Conservation (phyloP, 2,329 filamentous ascomycete genomes). For the Macrophomina tecta region DNA sequence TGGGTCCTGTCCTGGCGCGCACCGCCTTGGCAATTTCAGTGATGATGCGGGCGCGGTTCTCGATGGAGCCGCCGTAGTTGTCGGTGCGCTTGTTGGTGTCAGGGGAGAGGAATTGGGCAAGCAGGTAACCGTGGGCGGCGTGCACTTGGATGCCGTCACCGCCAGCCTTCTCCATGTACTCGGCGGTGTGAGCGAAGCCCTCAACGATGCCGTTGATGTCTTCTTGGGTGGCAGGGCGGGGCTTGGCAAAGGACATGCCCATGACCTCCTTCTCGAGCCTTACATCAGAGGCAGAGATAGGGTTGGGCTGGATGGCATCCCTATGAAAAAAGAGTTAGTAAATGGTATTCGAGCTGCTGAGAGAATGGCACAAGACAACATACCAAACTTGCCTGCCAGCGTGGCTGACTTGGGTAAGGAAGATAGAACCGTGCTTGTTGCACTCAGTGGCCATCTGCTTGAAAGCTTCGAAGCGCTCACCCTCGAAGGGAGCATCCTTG, state of each 20-base stretch:
- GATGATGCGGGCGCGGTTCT: constrained; percentile 44
- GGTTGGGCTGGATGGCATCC: constrained; percentile 49
- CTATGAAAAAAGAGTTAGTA: constrained; percentile 27
- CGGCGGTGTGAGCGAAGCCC: constrained; percentile 65
- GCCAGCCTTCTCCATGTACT: constrained; percentile 65
- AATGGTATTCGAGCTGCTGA: neutral
- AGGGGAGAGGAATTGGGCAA: constrained; percentile 46
- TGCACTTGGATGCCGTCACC: constrained; percentile 55
- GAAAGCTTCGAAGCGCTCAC: constrained; percentile 66
- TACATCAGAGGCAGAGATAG: constrained; percentile 56
- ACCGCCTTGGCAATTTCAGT: constrained; percentile 42
- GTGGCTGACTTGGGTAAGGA: constrained; percentile 67
- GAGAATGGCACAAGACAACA: neutral
- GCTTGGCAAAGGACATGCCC: constrained; percentile 57
- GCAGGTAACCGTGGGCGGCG: constrained; percentile 46
- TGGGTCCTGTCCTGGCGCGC: constrained; percentile 36
- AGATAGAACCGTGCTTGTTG: constrained; percentile 64
- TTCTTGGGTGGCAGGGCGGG: constrained; percentile 55
- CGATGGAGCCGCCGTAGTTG: constrained; percentile 44
- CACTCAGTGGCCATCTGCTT: constrained; percentile 59
- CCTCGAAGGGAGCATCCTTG: constrained; percentile 56
- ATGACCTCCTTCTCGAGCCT: constrained; percentile 43
- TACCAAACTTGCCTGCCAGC: constrained; percentile 63
- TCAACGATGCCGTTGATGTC: constrained; percentile 63
- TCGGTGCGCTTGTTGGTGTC: constrained; percentile 45